A percentile compares a stretch with the other conserved stretches of the same genome.
phyloP scores from a whole-genome alignment of 139 green algal species.

The Micractinium sp. region DNA sequence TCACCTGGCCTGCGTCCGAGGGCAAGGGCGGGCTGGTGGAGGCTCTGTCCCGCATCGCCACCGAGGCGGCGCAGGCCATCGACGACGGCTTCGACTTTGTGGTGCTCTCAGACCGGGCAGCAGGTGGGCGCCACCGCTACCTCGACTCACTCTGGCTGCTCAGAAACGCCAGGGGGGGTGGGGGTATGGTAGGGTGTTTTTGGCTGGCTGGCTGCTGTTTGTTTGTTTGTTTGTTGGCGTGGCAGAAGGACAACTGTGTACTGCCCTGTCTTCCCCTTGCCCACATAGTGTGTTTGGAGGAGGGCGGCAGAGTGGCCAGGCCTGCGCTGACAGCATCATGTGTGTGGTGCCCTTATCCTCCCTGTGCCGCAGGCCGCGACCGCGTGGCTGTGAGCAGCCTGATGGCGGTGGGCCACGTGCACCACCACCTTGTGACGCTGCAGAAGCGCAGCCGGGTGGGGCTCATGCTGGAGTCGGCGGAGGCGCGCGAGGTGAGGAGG shows the following conservation, averaged over 20 bases:
- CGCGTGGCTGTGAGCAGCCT: slow-evolving; percentile 85
- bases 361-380: slow-evolving; percentile 32
- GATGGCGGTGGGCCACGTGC: slow-evolving; percentile 87
- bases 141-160: too few species aligned
- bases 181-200: too few species aligned
- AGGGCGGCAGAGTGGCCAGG: too few species aligned
- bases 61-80: slow-evolving; percentile 80
- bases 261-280: too few species aligned
- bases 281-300: too few species aligned
- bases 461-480: slow-evolving; percentile 85
- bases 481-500: slow-evolving; percentile 61
- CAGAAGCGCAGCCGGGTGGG: slow-evolving; percentile 75
- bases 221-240: too few species aligned
- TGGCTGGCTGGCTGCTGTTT: too few species aligned
- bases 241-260: too few species aligned
- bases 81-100: slow-evolving; percentile 82
- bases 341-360: too few species aligned
- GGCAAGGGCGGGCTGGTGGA: slow-evolving; percentile 75
- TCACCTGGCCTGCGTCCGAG: slow-evolving; percentile 79
- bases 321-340: too few species aligned
- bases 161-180: too few species aligned
- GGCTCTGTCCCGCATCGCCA: slow-evolving; percentile 78
- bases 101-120: slow-evolving; percentile 55
- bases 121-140: too few species aligned
- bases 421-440: slow-evolving; percentile 85